Conservation (phyloP, 306 rosid species). For the Quercus variabilis region DNA sequence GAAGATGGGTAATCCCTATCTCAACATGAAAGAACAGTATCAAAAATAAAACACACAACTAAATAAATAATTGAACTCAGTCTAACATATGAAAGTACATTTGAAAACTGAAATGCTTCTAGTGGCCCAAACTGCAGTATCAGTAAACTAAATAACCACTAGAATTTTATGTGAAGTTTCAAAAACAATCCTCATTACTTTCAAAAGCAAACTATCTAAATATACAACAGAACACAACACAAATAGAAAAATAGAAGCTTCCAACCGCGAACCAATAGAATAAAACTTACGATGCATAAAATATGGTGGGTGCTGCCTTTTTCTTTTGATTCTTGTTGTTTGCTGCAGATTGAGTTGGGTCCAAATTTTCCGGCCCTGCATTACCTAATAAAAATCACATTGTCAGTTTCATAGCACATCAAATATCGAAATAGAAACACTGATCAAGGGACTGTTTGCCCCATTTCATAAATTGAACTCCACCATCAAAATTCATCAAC, state of each 20-base stretch:
- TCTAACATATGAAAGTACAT: background rate
- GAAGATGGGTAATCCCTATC: background rate
- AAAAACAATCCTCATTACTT: background rate
- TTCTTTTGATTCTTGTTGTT: slow-evolving; percentile 56
- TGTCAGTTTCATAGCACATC: background rate
- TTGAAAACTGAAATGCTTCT: background rate
- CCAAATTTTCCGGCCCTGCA: slow-evolving; percentile 38
- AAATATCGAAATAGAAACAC: background rate
- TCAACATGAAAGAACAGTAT: background rate
- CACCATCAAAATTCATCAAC: background rate
- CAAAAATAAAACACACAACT: background rate
- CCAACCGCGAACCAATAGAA: background rate
- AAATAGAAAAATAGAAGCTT: background rate
- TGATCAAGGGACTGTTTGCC: background rate
- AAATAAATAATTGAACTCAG: background rate
- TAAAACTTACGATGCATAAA: slow-evolving; percentile 75
- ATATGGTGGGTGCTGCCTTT: slow-evolving; percentile 62
- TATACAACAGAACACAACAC: background rate
- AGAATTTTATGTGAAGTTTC: background rate
- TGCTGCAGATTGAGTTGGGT: slow-evolving; percentile 33
- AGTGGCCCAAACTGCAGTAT: background rate
- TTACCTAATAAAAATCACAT: slow-evolving; percentile 5
- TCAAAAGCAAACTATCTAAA: background rate
- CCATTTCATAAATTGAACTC: background rate
- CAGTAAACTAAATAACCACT: background rate